Conservation (phyloP, 148 eudicot genomes). For the Pharnaceum exiguum region DNA sequence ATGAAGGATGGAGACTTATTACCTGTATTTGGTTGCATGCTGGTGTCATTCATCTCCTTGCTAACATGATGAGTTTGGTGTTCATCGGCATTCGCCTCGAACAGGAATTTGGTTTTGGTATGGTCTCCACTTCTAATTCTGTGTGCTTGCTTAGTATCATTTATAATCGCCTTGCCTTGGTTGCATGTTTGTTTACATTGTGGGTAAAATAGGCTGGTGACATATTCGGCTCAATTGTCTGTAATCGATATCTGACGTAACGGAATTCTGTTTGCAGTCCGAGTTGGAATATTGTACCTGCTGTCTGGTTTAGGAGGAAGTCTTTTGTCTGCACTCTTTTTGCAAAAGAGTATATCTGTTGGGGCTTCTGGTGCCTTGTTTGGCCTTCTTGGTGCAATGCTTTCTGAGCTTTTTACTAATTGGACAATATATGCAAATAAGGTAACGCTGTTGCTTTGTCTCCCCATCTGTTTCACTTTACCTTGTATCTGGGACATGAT, state of each 20-base stretch:
- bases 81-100: constrained; percentile 93
- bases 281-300: constrained; percentile 66
- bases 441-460: constrained; percentile 28
- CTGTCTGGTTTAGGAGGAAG: constrained; percentile 83
- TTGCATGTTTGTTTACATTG: not conserved
- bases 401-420: constrained; percentile 75
- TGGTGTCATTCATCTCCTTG: constrained; percentile 80
- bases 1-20: constrained; percentile 87
- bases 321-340: constrained; percentile 65
- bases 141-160: not conserved
- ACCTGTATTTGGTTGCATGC: constrained; percentile 92
- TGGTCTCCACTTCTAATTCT: not conserved
- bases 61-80: constrained; percentile 85
- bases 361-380: constrained; percentile 96
- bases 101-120: constrained; percentile 94
- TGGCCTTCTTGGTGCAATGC: constrained; percentile 95
- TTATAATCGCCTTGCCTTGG: not conserved
- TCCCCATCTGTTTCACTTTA: not conserved
- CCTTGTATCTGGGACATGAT: not conserved
- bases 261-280: too few species aligned
- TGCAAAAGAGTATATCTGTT: constrained; percentile 60
- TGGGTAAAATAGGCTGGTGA: too few species aligned
- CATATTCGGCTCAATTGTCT: too few species aligned
- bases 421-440: constrained; percentile 90
- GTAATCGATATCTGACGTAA: too few species aligned